Evolutionary conservation across 1,284 basidiomycete genomes (phyloP), one percentile per base, ranked within the genome.

Genomic region (Tylopilus sp.): DNA sequence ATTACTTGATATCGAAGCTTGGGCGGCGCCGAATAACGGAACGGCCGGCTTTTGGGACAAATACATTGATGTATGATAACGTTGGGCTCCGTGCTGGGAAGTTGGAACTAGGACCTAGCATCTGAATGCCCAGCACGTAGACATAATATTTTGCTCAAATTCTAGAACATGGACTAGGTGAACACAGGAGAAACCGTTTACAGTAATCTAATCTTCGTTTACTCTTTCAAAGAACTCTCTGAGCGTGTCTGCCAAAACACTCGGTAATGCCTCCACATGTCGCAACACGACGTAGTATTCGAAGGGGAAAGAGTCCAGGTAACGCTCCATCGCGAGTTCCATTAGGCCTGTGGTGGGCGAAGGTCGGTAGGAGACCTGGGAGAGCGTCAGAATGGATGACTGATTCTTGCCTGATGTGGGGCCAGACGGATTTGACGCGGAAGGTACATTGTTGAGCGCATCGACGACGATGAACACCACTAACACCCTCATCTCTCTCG

Each of bases 401-500:
- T 89, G 83, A 60, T 81, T 76, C 33, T 64, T 62, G 29, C 56
- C 7, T 1, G 69, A 64, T 21, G 64, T 39, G 48, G 39, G 37
- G 53, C 37, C 65, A 34, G 73, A 71, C 9, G 64, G 4, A 34
- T 72, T 69, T 57, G 73, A 74, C 33, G 74, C 73, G 55, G 80
- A 70, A 23, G 74, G 23, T 21, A 77, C 75, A 31, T 82, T 80
- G 75, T 91, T 88, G 55, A 98, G 86, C 16, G 95, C 95, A 80
- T 99, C 98, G 68, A 99, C 86, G 71, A 99, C 89, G 78, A 99
- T 89, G 85, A 99, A 99, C 63, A 99, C 97, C 65, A 99, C 88
- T 92, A 99, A 93, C 73, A 99, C 92, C 29, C 93, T 88, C 79
- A 97, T 93, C 76, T 96, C 96, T 71, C 93, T 89, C 3, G 97